Evolutionary conservation across 441 rosid species (phyloP).

Genomic region (Breynia disticha): DNA sequence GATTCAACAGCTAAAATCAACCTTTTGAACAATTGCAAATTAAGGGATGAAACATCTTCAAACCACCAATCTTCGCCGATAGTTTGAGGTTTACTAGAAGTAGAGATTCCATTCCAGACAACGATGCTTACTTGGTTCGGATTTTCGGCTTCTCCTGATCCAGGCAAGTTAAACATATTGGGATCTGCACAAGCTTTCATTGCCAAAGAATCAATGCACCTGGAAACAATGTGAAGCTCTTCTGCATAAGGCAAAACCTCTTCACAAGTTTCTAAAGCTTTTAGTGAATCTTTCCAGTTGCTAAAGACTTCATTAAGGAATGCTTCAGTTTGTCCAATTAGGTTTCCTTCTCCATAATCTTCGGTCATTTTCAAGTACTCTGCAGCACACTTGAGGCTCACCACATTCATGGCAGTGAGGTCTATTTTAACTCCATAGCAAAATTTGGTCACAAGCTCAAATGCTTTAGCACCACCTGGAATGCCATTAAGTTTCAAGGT

Average conservation of each 20-base stretch:
- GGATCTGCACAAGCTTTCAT: conserved; percentile 71
- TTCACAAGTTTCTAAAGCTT: conserved; percentile 64
- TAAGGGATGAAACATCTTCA: conserved; percentile 58
- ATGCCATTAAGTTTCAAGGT: conserved; percentile 49
- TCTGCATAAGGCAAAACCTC: conserved; percentile 57
- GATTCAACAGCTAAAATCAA: conserved; percentile 47
- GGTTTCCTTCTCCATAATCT: conserved; percentile 63
- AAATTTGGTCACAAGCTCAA: conserved; percentile 72
- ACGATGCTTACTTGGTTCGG: conserved; percentile 24
- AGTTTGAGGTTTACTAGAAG: conserved; percentile 26
- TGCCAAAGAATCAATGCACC: conserved; percentile 72
- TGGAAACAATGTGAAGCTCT: conserved; percentile 67
- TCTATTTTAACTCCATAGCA: conserved; percentile 74
- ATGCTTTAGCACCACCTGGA: conserved; percentile 72
- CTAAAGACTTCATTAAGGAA: conserved; percentile 52
- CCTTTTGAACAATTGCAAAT: conserved; percentile 47
- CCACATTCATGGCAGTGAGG: conserved; percentile 49
- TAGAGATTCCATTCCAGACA: conserved; percentile 73
- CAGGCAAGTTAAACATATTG: conserved; percentile 61
- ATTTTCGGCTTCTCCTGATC: conserved; percentile 26
- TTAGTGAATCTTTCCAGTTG: conserved; percentile 65
- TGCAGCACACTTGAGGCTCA: conserved; percentile 72
- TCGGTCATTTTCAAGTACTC: conserved; percentile 79
- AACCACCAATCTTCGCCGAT: conserved; percentile 82
- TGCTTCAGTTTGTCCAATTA: conserved; percentile 52